Evolutionary conservation across 1,139 yeast genomes (phyloP), one percentile per base, ranked within the genome.

Genomic region (Scheffersomyces insectosa): DNA sequence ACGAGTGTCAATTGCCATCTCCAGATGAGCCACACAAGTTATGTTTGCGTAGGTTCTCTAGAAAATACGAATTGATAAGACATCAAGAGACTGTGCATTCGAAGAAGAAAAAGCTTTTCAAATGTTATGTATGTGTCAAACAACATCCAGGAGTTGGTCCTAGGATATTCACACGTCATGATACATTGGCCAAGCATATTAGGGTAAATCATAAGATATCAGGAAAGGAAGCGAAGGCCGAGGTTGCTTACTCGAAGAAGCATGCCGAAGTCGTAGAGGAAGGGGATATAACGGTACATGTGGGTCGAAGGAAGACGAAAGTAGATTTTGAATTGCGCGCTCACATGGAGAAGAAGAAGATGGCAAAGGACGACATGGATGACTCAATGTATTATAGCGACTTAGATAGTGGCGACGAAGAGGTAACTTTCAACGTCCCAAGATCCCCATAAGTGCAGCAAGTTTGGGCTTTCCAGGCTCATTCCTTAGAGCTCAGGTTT

Each of bases 41-140:
- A 41, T 91, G 98, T 63, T 71, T 81, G 52, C 88, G 95, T 56
- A 80, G 86, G 49, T 93, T 93, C 62, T 89, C 97, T 13, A 79
- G 99, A 55, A 95, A 97, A 28, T 93, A 93, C 59, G 99, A 93
- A 68, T 75, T 93, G 58, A 86, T 91, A 28, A 80, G 99, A 56
- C 98, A 93, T 65, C 97, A 91, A 66, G 97, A 93, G 61, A 91
- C 98, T 0, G 93, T 93, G 42, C 99, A 93, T 64, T 93, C 97
- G 2, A 77, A 87, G 42, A 87, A 85, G 65, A 86, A 93, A 65
- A 87, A 87, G 57, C 80, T 88, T 41, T 93, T 85, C 72, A 84
- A 87, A 59, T 93, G 99, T 65, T 84, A 83, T 58, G 83, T 86
- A 35, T 93, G 99, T 68, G 86, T 83, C 36, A 83, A 80, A 54